Evolutionary conservation across 768 basidiomycete genomes (phyloP).

Genomic region (Naganishia vaughanmartiniae): DNA sequence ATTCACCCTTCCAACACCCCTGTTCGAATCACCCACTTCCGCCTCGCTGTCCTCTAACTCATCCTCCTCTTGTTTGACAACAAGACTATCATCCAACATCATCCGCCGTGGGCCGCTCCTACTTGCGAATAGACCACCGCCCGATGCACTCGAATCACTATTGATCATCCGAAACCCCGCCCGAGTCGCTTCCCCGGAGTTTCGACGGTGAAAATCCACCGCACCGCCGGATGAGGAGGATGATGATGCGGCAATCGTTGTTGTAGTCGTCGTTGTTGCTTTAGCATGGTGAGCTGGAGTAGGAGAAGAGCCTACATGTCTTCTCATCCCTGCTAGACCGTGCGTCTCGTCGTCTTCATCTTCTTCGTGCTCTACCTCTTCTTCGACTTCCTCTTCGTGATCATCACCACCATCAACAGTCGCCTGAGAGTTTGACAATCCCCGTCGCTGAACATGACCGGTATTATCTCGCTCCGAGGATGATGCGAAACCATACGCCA

Average conservation of each 20-base stretch:
- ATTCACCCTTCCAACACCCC: neutral
- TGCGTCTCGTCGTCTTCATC: neutral
- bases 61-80: conserved; percentile 11
- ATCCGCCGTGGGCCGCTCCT: neutral
- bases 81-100: neutral
- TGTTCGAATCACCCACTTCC: neutral
- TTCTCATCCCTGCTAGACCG: neutral
- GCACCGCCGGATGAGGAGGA: neutral
- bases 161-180: conserved; percentile 24
- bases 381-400: neutral
- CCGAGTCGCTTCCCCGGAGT: conserved; percentile 26
- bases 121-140: neutral
- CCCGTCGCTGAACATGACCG: neutral
- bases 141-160: conserved; percentile 12
- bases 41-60: neutral
- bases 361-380: neutral
- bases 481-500: conserved; percentile 6
- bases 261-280: neutral
- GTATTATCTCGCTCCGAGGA: conserved; percentile 18
- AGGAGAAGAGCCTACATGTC: neutral
- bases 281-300: neutral
- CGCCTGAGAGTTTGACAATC: neutral
- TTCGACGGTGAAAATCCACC: conserved; percentile 22
- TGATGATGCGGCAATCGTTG: neutral
- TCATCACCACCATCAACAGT: neutral